Conservation (phyloP, 768 basidiomycete genomes). For the Phanerochaete sordida region DNA sequence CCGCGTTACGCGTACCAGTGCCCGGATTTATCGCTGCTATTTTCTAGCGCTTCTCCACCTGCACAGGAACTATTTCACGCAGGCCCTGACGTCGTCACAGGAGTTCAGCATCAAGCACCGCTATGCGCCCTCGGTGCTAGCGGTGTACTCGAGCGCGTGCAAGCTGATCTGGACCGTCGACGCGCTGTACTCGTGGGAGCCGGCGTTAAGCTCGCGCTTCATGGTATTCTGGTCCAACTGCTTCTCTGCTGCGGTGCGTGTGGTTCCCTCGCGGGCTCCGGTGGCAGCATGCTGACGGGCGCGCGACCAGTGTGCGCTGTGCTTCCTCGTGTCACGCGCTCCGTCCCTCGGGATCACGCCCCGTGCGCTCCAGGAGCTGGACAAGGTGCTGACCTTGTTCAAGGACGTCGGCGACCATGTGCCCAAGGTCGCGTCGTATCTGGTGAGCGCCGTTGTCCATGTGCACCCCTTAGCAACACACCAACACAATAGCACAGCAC, state of each 20-base stretch:
- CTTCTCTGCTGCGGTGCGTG: conserved; percentile 70
- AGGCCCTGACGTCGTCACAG: conserved; percentile 52
- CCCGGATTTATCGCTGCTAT: neutral
- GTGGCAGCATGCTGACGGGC: neutral
- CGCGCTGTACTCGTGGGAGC: conserved; percentile 52
- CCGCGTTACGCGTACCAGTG: neutral
- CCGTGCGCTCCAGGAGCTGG: conserved; percentile 59
- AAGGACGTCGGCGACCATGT: conserved; percentile 53
- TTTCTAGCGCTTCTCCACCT: conserved; percentile 58
- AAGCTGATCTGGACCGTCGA: conserved; percentile 56
- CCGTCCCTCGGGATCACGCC: conserved; percentile 55
- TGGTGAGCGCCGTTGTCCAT: conserved; percentile 36
- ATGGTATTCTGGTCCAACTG: conserved; percentile 74
- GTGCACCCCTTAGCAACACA: neutral
- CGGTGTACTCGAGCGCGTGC: conserved; percentile 59
- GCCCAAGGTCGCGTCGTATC: conserved; percentile 55
- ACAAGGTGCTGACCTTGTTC: conserved; percentile 55
- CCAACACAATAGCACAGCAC: conserved; percentile 33
- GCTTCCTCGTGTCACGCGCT: conserved; percentile 59
- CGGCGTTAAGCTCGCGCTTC: conserved; percentile 60
- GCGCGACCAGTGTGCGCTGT: conserved; percentile 49
- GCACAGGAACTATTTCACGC: conserved; percentile 65
- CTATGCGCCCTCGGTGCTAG: conserved; percentile 68
- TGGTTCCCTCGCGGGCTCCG: conserved; percentile 31
- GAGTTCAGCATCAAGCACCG: conserved; percentile 56